A percentile compares a stretch with the other conserved stretches of the same genome.
phyloP scores from a whole-genome alignment of 2,329 filamentous ascomycete species.

The Colletotrichum lentis region DNA sequence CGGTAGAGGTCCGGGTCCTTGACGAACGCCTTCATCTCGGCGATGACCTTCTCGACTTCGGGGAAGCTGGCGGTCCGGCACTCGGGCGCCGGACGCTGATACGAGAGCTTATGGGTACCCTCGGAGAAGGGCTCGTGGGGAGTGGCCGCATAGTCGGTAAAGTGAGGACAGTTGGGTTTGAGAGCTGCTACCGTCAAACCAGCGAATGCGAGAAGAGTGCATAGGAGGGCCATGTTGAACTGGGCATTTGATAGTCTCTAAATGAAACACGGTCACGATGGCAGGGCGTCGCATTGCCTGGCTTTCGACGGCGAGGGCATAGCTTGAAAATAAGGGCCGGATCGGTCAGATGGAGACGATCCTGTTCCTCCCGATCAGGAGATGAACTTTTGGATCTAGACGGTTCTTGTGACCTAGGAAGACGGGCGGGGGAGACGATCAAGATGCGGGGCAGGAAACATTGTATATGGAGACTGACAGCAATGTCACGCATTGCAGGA shows the following conservation, averaged over 20 bases:
- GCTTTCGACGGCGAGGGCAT: constrained; percentile 20
- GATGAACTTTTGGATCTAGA: background rate
- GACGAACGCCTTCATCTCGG: constrained; percentile 72
- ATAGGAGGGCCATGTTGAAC: constrained; percentile 15
- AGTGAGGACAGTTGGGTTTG: constrained; percentile 47
- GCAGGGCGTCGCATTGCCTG: constrained; percentile 7
- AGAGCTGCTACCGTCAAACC: constrained; percentile 39
- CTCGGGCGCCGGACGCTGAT: constrained; percentile 75
- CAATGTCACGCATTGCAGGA: constrained; percentile 25
- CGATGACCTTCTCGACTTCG: constrained; percentile 78
- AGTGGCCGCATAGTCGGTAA: constrained; percentile 47
- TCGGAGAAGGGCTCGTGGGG: constrained; percentile 75
- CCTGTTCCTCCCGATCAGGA: constrained; percentile 17
- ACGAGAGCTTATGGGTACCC: constrained; percentile 80
- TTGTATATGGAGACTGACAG: constrained; percentile 14
- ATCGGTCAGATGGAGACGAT: constrained; percentile 1
- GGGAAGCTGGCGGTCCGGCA: constrained; percentile 85
- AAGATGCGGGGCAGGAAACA: constrained; percentile 27
- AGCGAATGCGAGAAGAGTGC: constrained; percentile 11
- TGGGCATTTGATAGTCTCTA: background rate
- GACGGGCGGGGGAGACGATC: constrained; percentile 16
- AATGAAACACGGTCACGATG: constrained; percentile 12
- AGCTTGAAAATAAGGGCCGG: constrained; percentile 5
- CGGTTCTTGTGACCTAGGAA: constrained; percentile 25
- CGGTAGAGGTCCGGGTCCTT: constrained; percentile 78